Base-by-base conservation (phyloP, 768 basidiomycete species). In the Suillus americanus region DNA sequence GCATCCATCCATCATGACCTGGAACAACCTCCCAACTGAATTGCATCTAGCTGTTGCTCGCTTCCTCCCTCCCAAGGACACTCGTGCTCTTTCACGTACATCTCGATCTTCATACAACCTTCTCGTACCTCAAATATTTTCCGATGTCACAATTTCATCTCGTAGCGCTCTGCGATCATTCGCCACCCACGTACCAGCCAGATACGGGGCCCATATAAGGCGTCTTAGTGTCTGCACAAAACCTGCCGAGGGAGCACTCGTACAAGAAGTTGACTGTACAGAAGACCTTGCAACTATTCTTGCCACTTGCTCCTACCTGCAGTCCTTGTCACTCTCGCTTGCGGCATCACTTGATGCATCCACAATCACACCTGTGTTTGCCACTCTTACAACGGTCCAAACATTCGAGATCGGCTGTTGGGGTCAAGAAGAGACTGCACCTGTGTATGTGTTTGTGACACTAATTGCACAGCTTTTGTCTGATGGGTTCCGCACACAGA, bases 1-100 rank as follows among this genome's bases (percentile, higher is more conserved):
- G 33, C 48, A 62, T 35, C 7, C 14, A 8, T 46, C 25, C 30
- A 53, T 33, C 50, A 67, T 67, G 66, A 14, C 75, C 59, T 91
- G 90, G 90, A 70, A 80, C 65, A 59, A 73, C 28, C 86, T 92
- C 67, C 90, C 90, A 53, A 78, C 79, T 0, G 90, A 92, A 67
- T 85, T 92, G 74, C 86, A 85, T 75, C 80, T 88, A 68, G 77
- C 83, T 33, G 69, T 92, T 73, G 75, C 88, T 54, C 82, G 79
- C 51, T 72, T 75, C 64, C 82, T 90, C 69, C 80, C 80, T 54
- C 67, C 72, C 25, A 63, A 71, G 66, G 84, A 85, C 64, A 74
- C 85, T 40, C 75, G 79, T 28, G 71, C 81, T 0, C 79, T 90
- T 66, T 79, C 89, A 20, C 69, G 72, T 18, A 83, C 85, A 2